Evolutionary conservation across 1,284 basidiomycete species (phyloP).

Genomic region (Leccinum fallax): DNA sequence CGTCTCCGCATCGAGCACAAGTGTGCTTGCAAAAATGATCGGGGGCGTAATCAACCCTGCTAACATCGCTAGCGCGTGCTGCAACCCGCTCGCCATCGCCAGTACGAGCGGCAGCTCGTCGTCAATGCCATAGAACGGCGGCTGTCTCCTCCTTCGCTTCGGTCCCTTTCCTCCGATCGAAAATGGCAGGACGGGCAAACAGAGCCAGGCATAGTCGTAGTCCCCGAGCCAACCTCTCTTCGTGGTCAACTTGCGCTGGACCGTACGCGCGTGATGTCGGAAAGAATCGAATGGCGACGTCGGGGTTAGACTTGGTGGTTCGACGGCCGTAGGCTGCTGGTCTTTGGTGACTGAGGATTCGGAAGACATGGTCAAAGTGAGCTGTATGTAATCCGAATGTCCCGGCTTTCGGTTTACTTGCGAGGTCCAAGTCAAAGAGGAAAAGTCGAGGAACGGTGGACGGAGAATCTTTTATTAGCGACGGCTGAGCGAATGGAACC

Average conservation of each 20-base stretch:
- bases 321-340: neutral
- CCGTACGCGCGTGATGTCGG: neutral
- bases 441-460: neutral
- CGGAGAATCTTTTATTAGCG: neutral
- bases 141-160: slow-evolving; percentile 41
- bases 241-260: slow-evolving; percentile 44
- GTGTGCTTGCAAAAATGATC: slow-evolving; percentile 74
- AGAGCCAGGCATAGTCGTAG: slow-evolving; percentile 77
- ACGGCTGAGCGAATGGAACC: neutral
- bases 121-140: slow-evolving; percentile 72
- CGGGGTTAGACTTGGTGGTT: neutral
- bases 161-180: slow-evolving; percentile 29
- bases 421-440: neutral
- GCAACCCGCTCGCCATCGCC: slow-evolving; percentile 69
- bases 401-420: neutral
- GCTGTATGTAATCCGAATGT: neutral
- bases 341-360: slow-evolving; percentile 8
- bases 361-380: slow-evolving; percentile 20
- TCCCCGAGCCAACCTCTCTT: slow-evolving; percentile 65
- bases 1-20: slow-evolving; percentile 55
- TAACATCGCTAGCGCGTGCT: slow-evolving; percentile 82
- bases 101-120: slow-evolving; percentile 61
- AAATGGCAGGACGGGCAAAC: slow-evolving; percentile 65
- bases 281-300: neutral
- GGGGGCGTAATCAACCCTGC: slow-evolving; percentile 78